Evolutionary conservation across 257 asterid genomes (phyloP).

Genomic region (Capsicum baccatum): DNA sequence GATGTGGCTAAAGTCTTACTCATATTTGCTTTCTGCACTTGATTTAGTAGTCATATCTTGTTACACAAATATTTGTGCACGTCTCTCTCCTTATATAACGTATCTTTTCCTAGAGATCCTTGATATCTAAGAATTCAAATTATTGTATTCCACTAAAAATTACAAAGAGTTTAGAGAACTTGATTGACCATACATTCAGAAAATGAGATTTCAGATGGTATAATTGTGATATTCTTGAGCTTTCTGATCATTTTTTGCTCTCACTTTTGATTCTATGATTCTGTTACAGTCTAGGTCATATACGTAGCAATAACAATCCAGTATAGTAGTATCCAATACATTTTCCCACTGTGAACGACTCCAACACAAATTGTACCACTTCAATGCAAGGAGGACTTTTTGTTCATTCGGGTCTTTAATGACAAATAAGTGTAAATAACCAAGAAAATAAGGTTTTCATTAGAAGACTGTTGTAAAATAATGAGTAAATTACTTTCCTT

Average conservation of each 20-base stretch:
- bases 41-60: not conserved
- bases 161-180: not conserved
- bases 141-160: not conserved
- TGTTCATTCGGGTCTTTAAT: too few species aligned
- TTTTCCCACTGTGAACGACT: too few species aligned
- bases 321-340: too few species aligned
- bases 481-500: not conserved
- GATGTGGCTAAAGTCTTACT: not conserved
- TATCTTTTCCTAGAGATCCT: not conserved
- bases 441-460: not conserved
- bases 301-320: not conserved
- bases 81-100: not conserved
- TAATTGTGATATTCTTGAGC: not conserved
- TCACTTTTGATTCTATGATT: not conserved
- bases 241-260: not conserved
- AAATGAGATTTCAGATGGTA: not conserved
- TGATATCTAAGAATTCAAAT: not conserved
- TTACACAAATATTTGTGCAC: not conserved
- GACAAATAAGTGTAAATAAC: not conserved
- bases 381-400: too few species aligned
- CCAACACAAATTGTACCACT: too few species aligned
- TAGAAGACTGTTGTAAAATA: not conserved
- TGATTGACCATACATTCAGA: not conserved
- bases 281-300: not conserved
- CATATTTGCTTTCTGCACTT: not conserved